A percentile compares a stretch with the other conserved stretches of the same genome.
Conservation (phyloP, 2,329 filamentous ascomycete genomes). For the Coleophoma crateriformis region DNA sequence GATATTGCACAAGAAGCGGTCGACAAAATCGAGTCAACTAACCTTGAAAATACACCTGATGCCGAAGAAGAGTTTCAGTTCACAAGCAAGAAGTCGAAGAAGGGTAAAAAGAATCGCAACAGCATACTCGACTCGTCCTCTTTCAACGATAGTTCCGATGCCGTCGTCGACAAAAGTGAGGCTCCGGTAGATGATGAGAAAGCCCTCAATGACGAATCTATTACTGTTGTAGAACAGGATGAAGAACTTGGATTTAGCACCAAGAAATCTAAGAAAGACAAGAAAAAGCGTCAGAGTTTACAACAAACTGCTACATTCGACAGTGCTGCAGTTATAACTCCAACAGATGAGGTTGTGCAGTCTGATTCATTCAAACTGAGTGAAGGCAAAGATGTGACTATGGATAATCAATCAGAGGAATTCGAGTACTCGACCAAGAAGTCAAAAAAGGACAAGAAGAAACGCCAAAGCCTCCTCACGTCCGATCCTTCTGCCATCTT, state of each 20-base stretch:
- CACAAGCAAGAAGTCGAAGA: conserved; percentile 29
- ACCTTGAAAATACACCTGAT: background rate
- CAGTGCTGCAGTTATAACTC: background rate
- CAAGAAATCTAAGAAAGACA: conserved; percentile 21
- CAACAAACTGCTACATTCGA: background rate
- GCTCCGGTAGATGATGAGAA: too few species aligned
- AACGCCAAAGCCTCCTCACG: background rate
- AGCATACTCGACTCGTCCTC: conserved; percentile 2
- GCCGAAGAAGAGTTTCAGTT: conserved; percentile 5
- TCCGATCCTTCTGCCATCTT: background rate
- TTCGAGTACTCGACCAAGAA: background rate
- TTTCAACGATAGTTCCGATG: background rate
- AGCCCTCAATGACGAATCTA: too few species aligned
- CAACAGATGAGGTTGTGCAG: background rate
- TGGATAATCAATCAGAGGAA: background rate
- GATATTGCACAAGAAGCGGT: background rate
- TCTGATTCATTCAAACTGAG: background rate
- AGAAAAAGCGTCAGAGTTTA: conserved; percentile 11
- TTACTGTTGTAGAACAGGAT: too few species aligned
- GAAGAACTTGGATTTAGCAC: conserved; percentile 1
- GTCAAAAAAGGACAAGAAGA: conserved; percentile 5
- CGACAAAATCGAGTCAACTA: background rate
- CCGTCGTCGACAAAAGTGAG: too few species aligned
- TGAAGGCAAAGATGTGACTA: background rate
- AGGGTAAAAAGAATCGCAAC: conserved; percentile 14